phyloP scores from a whole-genome alignment of 2,329 filamentous ascomycete genomes.

The Phyllosticta citriasiana region DNA sequence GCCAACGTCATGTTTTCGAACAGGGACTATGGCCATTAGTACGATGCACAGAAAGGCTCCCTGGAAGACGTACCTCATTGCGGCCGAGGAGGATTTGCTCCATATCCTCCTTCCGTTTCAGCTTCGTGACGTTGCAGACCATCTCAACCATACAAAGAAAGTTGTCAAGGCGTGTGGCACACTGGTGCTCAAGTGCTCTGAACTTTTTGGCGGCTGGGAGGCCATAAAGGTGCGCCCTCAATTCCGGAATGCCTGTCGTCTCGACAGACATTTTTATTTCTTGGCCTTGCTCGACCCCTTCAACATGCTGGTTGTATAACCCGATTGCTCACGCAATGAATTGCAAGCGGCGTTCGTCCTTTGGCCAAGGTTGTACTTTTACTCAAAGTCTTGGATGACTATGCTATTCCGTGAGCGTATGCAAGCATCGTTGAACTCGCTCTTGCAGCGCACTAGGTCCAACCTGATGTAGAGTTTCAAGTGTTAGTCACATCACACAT shows the following conservation, averaged over 20 bases:
- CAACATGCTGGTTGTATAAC: slow-evolving; percentile 14
- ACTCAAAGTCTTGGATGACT: too few species aligned
- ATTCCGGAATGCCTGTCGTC: slow-evolving; percentile 14
- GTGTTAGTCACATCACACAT: too few species aligned
- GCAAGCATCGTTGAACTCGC: too few species aligned
- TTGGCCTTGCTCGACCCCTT: slow-evolving; percentile 3
- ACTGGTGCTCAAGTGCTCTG: background rate
- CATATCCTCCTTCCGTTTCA: slow-evolving; percentile 6
- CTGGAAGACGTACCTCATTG: too few species aligned
- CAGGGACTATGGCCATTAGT: too few species aligned
- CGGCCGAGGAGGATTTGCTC: too few species aligned
- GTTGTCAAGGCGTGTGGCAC: slow-evolving; percentile 8
- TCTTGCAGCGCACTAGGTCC: too few species aligned
- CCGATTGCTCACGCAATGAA: slow-evolving; percentile 16
- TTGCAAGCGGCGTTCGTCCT: background rate
- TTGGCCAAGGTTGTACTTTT: too few species aligned
- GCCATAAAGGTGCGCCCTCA: slow-evolving; percentile 11
- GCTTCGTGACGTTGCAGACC: slow-evolving; percentile 13
- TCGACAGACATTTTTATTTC: slow-evolving; percentile 11
- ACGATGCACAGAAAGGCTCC: too few species aligned
- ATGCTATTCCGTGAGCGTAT: too few species aligned
- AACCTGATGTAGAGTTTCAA: too few species aligned
- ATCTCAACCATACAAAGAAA: slow-evolving; percentile 16
- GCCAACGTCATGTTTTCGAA: too few species aligned
- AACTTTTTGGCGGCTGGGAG: slow-evolving; percentile 14